Conservation (phyloP, 1,139 yeast species). For the Pichia inconspicua region DNA sequence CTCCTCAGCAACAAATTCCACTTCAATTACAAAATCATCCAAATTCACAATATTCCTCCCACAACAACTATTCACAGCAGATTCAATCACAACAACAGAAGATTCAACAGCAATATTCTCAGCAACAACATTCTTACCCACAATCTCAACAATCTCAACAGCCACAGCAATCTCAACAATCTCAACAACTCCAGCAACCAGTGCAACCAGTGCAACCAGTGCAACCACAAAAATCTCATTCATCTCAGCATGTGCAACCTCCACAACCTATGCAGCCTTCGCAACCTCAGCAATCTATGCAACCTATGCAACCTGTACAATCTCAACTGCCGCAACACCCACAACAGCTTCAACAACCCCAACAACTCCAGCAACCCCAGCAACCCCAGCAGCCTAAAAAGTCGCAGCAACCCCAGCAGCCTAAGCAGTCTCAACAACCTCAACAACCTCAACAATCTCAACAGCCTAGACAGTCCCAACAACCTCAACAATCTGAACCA, state of each 20-base stretch:
- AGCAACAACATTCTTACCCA: not conserved
- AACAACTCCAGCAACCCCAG: not conserved
- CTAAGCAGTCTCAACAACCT: not conserved
- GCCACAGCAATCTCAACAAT: not conserved
- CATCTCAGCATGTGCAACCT: not conserved
- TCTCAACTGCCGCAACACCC: not conserved
- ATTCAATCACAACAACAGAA: slow-evolving; percentile 9
- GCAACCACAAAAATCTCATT: not conserved
- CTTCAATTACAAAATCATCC: not conserved
- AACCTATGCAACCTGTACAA: not conserved
- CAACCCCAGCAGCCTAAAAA: not conserved
- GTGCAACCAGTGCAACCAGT: not conserved
- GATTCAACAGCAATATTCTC: not conserved
- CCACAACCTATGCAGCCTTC: not conserved
- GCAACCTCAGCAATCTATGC: not conserved
- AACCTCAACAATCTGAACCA: not conserved
- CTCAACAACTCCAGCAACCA: not conserved
- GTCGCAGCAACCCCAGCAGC: not conserved
- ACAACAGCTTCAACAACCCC: not conserved
- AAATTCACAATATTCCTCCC: not conserved
- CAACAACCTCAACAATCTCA: not conserved
- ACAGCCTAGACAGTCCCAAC: not conserved
- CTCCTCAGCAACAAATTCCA: slow-evolving; percentile 5
- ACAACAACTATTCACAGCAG: not conserved
- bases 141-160: not conserved